Evolutionary conservation across 2,329 filamentous ascomycete species (phyloP).

Genomic region (Alternaria sp.): DNA sequence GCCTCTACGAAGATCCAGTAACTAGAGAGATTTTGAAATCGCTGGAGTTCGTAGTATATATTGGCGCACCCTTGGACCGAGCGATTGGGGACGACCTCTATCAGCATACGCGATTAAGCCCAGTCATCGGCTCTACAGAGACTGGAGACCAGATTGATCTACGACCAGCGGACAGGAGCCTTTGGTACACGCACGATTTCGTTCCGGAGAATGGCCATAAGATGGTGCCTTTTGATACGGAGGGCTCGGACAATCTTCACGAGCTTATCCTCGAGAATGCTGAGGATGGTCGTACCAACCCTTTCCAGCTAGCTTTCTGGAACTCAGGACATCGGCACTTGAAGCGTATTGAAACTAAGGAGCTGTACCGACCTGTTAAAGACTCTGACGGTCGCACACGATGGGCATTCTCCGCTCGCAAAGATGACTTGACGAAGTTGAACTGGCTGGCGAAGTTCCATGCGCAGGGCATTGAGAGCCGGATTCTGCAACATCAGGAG

Average conservation of each 20-base stretch:
- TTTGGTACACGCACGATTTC: conserved; percentile 30
- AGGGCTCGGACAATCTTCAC: conserved; percentile 37
- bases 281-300: not conserved
- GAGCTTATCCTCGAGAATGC: conserved; percentile 28
- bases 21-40: conserved; percentile 21
- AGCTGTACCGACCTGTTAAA: conserved; percentile 45
- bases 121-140: conserved; percentile 31
- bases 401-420: conserved; percentile 28
- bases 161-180: conserved; percentile 17
- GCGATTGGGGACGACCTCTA: conserved; percentile 26
- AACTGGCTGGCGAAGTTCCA: conserved; percentile 30
- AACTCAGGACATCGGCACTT: conserved; percentile 30
- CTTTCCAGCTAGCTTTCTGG: conserved; percentile 31
- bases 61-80: conserved; percentile 24
- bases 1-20: conserved; percentile 15
- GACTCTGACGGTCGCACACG: conserved; percentile 27
- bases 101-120: conserved; percentile 20
- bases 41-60: conserved; percentile 22
- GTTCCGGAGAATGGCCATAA: conserved; percentile 24
- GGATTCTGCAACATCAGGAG: conserved; percentile 22
- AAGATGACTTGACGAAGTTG: conserved; percentile 36
- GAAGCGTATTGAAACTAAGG: conserved; percentile 46
- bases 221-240: conserved; percentile 22
- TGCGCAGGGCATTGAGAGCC: conserved; percentile 25
- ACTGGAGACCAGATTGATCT: conserved; percentile 20